These are phyloP conservation scores for Alternaria novae-zelandiae DNA, from an alignment of 2,329 filamentous ascomycete species.

Conservation along the genomic window DNA sequence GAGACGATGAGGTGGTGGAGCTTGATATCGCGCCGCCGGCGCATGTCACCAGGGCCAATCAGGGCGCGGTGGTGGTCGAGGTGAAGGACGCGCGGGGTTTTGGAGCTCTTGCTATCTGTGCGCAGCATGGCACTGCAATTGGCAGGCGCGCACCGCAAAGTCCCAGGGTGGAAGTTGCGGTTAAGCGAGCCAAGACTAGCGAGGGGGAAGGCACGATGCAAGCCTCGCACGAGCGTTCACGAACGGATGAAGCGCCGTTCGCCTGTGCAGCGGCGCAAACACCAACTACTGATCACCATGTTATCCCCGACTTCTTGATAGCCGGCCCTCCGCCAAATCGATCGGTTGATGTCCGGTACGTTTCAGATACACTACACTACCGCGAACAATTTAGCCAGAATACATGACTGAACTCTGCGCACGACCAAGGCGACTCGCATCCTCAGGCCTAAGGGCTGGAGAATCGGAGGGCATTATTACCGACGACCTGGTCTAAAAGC, in stretches of 20 bases:
- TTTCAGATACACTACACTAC: slow-evolving; percentile 13
- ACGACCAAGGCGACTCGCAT: background rate
- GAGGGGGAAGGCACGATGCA: background rate
- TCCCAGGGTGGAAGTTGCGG: slow-evolving; percentile 3
- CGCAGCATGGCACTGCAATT: background rate
- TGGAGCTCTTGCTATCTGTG: background rate
- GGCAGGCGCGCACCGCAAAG: slow-evolving; percentile 7
- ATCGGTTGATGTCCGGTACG: slow-evolving; percentile 10
- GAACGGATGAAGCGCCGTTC: slow-evolving; percentile 11
- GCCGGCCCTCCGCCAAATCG: slow-evolving; percentile 1
- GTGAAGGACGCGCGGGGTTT: background rate
- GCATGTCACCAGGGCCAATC: background rate
- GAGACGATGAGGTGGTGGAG: background rate
- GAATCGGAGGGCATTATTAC: slow-evolving; percentile 2
- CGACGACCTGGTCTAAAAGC: slow-evolving; percentile 10
- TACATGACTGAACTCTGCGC: slow-evolving; percentile 4
- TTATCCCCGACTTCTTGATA: background rate
- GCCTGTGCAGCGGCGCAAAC: slow-evolving; percentile 8
- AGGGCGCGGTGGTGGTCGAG: background rate
- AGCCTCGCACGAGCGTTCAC: slow-evolving; percentile 8
- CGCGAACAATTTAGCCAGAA: slow-evolving; percentile 13
- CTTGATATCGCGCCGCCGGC: background rate
- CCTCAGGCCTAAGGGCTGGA: slow-evolving; percentile 1
- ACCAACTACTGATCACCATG: slow-evolving; percentile 11
- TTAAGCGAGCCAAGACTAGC: slow-evolving; percentile 13